Evolutionary conservation across 345 rosid species (phyloP).

Genomic region (Salix udensis): DNA sequence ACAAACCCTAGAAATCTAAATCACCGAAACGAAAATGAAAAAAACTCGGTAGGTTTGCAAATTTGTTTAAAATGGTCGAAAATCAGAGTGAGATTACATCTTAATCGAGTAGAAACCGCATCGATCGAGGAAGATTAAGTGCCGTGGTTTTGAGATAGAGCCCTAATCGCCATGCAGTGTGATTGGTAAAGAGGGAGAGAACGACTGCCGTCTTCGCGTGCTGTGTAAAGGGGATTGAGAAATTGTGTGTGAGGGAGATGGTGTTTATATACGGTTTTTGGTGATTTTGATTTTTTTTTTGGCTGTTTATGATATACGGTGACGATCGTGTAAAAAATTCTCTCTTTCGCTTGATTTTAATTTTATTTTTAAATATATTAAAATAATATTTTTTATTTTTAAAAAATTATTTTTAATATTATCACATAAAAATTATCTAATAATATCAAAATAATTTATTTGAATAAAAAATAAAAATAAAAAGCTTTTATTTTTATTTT

Average conservation of each 20-base stretch:
- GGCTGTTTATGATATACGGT: background rate
- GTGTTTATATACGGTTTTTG: background rate
- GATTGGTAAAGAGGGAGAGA: background rate
- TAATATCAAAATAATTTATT: too few species aligned
- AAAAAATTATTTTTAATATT: too few species aligned
- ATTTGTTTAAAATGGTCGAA: background rate
- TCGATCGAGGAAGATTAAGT: constrained; percentile 13
- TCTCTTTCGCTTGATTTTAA: too few species aligned
- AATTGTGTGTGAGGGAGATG: background rate
- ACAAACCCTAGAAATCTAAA: constrained; percentile 27
- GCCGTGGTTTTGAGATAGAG: constrained; percentile 10
- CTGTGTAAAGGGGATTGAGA: background rate
- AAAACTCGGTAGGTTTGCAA: background rate
- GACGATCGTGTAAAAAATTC: too few species aligned
- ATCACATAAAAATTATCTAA: too few species aligned
- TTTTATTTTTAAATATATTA: too few species aligned
- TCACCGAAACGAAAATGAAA: constrained; percentile 12
- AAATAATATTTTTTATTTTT: too few species aligned
- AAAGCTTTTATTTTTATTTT: too few species aligned
- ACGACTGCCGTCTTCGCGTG: background rate
- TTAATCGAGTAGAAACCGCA: constrained; percentile 1
- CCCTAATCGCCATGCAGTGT: constrained; percentile 14
- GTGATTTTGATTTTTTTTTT: background rate
- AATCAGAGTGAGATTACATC: constrained; percentile 34
- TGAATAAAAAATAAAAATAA: too few species aligned